phyloP scores from a whole-genome alignment of 768 basidiomycete genomes.

The Lentinus tigrinus region DNA sequence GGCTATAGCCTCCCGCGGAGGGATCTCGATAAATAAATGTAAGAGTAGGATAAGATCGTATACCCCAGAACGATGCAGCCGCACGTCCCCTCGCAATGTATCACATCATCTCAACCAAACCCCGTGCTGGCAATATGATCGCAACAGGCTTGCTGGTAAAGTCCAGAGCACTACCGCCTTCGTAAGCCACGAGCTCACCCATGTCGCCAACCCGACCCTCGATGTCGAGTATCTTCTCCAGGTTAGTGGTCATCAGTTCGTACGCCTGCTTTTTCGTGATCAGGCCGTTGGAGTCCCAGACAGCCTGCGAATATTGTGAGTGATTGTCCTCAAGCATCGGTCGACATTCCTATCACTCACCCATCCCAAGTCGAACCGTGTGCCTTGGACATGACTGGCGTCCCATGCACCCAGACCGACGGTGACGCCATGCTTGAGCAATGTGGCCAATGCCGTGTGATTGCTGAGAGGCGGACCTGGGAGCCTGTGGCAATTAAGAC shows the following conservation, averaged over 20 bases:
- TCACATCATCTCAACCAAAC: slow-evolving; percentile 31
- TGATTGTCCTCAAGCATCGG: background rate
- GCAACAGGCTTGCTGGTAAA: slow-evolving; percentile 32
- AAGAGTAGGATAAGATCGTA: background rate
- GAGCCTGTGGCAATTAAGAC: slow-evolving; percentile 35
- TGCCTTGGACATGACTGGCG: slow-evolving; percentile 31
- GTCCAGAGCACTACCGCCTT: slow-evolving; percentile 29
- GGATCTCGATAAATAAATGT: background rate
- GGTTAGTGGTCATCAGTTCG: slow-evolving; percentile 39
- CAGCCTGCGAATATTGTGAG: slow-evolving; percentile 31
- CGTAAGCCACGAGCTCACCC: slow-evolving; percentile 31
- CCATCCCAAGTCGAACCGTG: slow-evolving; percentile 40
- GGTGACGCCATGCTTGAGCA: slow-evolving; percentile 61
- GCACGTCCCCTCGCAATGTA: no score
- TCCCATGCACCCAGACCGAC: slow-evolving; percentile 54
- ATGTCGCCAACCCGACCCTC: slow-evolving; percentile 37
- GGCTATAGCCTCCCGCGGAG: background rate
- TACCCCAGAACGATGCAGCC: background rate
- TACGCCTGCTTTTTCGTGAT: slow-evolving; percentile 35
- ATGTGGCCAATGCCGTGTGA: slow-evolving; percentile 50
- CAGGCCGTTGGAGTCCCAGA: slow-evolving; percentile 38
- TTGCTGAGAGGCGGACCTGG: slow-evolving; percentile 69
- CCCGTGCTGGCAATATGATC: slow-evolving; percentile 25
- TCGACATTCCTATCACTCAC: slow-evolving; percentile 23
- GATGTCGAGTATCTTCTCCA: slow-evolving; percentile 44